These are phyloP conservation scores for Myochromella boudieri DNA, from an alignment of 768 basidiomycete genomes.

Conservation along the genomic window DNA sequence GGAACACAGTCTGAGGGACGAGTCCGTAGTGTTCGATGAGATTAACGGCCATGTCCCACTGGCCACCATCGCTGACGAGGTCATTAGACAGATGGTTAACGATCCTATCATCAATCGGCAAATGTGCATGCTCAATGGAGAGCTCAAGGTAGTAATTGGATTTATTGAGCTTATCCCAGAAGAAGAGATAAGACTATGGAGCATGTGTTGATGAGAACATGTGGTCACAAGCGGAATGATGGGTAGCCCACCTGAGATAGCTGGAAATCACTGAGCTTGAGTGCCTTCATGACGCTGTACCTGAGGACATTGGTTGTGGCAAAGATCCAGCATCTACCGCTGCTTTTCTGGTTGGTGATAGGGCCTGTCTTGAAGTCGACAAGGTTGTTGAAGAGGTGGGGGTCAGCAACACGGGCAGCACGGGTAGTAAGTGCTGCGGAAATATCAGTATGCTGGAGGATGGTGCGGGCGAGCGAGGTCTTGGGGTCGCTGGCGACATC, in stretches of 20 bases:
- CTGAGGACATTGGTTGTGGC: slow-evolving; percentile 87
- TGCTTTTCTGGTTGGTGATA: slow-evolving; percentile 83
- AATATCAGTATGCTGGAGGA: slow-evolving; percentile 71
- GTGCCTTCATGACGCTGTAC: slow-evolving; percentile 80
- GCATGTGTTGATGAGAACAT: slow-evolving; percentile 1
- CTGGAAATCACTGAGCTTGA: slow-evolving; percentile 87
- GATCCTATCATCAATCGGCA: slow-evolving; percentile 82
- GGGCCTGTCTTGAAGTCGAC: slow-evolving; percentile 82
- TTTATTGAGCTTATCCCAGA: slow-evolving; percentile 97
- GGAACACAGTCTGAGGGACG: slow-evolving; percentile 79
- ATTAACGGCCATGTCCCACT: slow-evolving; percentile 88
- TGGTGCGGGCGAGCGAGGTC: slow-evolving; percentile 70
- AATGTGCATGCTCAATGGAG: slow-evolving; percentile 76
- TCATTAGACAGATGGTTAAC: slow-evolving; percentile 71
- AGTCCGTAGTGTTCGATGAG: slow-evolving; percentile 74
- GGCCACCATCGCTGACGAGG: slow-evolving; percentile 89
- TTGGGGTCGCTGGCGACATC: slow-evolving; percentile 55
- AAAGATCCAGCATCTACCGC: slow-evolving; percentile 95
- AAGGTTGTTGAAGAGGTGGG: slow-evolving; percentile 81
- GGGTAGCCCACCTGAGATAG: slow-evolving; percentile 68
- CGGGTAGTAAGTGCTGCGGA: slow-evolving; percentile 63
- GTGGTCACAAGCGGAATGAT: neutral
- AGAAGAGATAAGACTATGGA: slow-evolving; percentile 81
- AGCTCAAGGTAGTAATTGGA: slow-evolving; percentile 90
- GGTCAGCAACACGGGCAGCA: slow-evolving; percentile 56